phyloP scores from a whole-genome alignment of 768 basidiomycete species.

The Auricularia auricula-judae region DNA sequence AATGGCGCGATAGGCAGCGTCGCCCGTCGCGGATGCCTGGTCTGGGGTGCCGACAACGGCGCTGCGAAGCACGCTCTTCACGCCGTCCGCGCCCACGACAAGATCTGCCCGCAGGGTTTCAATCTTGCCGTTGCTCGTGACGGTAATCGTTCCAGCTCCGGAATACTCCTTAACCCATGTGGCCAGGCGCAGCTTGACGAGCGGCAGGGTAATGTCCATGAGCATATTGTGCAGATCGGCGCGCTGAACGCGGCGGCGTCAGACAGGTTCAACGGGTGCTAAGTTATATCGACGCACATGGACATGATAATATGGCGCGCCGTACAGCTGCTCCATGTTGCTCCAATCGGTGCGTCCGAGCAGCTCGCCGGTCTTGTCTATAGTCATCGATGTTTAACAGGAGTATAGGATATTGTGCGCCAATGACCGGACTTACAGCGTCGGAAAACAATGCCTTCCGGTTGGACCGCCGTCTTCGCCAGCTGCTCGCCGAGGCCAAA shows the following conservation, averaged over 20 bases:
- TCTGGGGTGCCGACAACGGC: conserved; percentile 37
- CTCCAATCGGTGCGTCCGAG: conserved; percentile 36
- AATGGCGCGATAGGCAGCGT: conserved; percentile 50
- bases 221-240: conserved; percentile 40
- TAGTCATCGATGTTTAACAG: conserved; percentile 2
- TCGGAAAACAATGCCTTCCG: conserved; percentile 28
- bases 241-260: conserved; percentile 17
- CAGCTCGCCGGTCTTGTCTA: conserved; percentile 33
- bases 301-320: conserved; percentile 38
- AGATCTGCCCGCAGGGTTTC: not conserved
- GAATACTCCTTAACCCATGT: conserved; percentile 20
- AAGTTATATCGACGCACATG: conserved; percentile 16
- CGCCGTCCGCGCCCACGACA: conserved; percentile 25
- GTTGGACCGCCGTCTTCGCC: conserved; percentile 26
- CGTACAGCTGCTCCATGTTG: conserved; percentile 30
- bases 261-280: not conserved
- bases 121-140: not conserved
- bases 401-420: not conserved
- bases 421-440: conserved; percentile 19
- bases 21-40: conserved; percentile 41
- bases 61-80: conserved; percentile 39
- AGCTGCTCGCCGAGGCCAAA: conserved; percentile 44
- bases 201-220: conserved; percentile 30
- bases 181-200: conserved; percentile 22
- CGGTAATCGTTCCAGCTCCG: not conserved